Base-by-base conservation (phyloP, 1,139 yeast genomes). In the Scheffersomyces titani region DNA sequence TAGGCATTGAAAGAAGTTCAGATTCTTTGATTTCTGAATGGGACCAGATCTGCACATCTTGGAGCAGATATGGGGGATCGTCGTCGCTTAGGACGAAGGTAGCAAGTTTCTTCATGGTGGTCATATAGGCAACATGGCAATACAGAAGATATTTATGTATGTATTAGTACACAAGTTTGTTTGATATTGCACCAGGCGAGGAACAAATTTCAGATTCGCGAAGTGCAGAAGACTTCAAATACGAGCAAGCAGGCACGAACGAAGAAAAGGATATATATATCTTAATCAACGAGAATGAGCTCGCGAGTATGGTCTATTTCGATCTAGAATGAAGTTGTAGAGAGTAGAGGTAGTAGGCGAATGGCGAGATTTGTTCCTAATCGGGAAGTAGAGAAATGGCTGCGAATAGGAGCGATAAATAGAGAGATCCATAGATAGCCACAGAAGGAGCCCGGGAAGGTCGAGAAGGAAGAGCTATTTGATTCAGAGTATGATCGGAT, bases 41-140 rank as follows among this genome's bases (percentile, higher is more conserved):
- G 52, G 52, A 55, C 77, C 76, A 73, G 53, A 73, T 52, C 55
- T 74, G 77, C 19, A 74, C 60, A 59, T 71, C 76, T 2, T 61
- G 57, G 46, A 52, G 5, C 18, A 50, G 13, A 6, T 47, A 13
- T 5, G 21, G 21, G n/a, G 48, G 52, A 51, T 57, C 54, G 20
- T 55, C 56, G 36, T 64, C 62, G 49, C 59, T 30, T 47, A 69
- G 51, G 11, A 57, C 53, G 5, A 66, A 52, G 19, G 64, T 62
- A 30, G 54, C 54, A 47, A 58, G 56, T 52, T 55, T 58, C 21
- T 60, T 60, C 69, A 63, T 66, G 9, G 40, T 11, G 16, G 40
- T 30, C 40, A 30, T 30, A 9, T 30, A 30, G 16, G 40, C 16
- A 30, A 30, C 40, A 30, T 30, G 16, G 40, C 13, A 30, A 11